A percentile compares a stretch with the other conserved stretches of the same genome.
Evolutionary conservation across 768 basidiomycete genomes (phyloP).

Genomic region (Xerocomellus intermedius): DNA sequence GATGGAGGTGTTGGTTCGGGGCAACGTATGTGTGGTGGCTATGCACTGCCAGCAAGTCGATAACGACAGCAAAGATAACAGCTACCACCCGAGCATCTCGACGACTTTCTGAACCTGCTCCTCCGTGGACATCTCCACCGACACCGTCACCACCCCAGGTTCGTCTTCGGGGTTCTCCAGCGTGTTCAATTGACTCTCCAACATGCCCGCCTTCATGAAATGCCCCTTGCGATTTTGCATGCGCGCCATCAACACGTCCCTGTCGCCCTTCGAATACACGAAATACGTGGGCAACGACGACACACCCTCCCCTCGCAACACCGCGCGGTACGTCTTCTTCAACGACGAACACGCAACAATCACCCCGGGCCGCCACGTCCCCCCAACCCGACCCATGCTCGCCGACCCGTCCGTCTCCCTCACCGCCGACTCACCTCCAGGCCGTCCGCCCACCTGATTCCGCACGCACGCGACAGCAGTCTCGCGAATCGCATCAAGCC

Average conservation of each 20-base stretch:
- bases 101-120: conserved; percentile 51
- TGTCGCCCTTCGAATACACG: conserved; percentile 69
- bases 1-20: not conserved
- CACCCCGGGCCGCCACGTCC: conserved; percentile 42
- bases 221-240: conserved; percentile 67
- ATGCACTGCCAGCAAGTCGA: not conserved
- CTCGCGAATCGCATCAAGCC: conserved; percentile 72
- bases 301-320: conserved; percentile 52
- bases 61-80: not conserved
- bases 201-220: conserved; percentile 82
- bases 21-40: not conserved
- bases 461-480: conserved; percentile 44
- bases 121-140: conserved; percentile 49
- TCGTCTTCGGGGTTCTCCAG: conserved; percentile 71
- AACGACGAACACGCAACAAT: conserved; percentile 87
- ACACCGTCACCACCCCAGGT: conserved; percentile 63
- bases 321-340: conserved; percentile 76
- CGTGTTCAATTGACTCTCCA: conserved; percentile 73
- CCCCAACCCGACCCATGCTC: not conserved
- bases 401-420: too few species aligned
- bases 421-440: not conserved
- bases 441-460: not conserved
- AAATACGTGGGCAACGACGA: conserved; percentile 62
- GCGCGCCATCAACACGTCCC: conserved; percentile 55
- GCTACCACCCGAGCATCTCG: not conserved